These are phyloP conservation scores for Marasmius tenuissimus DNA, from an alignment of 1,284 basidiomycete species.

Conservation along the genomic window DNA sequence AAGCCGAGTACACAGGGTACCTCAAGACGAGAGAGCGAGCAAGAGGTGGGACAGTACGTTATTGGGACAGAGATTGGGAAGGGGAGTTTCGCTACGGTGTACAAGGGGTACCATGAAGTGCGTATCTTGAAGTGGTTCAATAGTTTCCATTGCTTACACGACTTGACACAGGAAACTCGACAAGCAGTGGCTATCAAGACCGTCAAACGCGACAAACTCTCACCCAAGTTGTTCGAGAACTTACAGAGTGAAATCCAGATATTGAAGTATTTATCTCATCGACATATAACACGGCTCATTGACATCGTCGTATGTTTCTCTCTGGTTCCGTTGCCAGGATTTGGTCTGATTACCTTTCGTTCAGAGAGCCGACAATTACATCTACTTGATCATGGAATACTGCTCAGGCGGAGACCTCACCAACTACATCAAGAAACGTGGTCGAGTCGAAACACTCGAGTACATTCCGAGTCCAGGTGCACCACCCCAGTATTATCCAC, in stretches of 20 bases:
- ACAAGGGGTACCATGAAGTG: conserved; percentile 89
- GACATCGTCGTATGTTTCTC: conserved; percentile 79
- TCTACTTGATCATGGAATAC: conserved; percentile 98
- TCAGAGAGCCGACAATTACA: conserved; percentile 89
- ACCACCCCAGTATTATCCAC: conserved; percentile 82
- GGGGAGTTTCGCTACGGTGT: conserved; percentile 96
- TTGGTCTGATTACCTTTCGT: not conserved
- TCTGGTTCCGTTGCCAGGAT: not conserved
- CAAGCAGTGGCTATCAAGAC: conserved; percentile 93
- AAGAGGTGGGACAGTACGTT: conserved; percentile 72
- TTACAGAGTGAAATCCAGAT: conserved; percentile 97
- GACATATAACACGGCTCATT: conserved; percentile 90
- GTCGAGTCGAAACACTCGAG: conserved; percentile 82
- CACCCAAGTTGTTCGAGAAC: conserved; percentile 93
- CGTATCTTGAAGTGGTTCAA: conserved; percentile 24
- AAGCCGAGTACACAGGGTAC: not conserved
- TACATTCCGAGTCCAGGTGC: conserved; percentile 70
- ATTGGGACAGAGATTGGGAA: conserved; percentile 75
- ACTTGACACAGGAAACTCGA: conserved; percentile 61
- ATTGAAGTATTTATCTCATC: conserved; percentile 90
- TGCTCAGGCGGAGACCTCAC: conserved; percentile 96
- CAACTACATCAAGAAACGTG: conserved; percentile 94
- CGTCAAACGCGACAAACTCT: conserved; percentile 87
- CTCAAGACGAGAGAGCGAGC: conserved; percentile 43
- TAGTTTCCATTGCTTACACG: not conserved